Conservation (phyloP, 2,329 filamentous ascomycete species). For the Ophiostoma perfectum region DNA sequence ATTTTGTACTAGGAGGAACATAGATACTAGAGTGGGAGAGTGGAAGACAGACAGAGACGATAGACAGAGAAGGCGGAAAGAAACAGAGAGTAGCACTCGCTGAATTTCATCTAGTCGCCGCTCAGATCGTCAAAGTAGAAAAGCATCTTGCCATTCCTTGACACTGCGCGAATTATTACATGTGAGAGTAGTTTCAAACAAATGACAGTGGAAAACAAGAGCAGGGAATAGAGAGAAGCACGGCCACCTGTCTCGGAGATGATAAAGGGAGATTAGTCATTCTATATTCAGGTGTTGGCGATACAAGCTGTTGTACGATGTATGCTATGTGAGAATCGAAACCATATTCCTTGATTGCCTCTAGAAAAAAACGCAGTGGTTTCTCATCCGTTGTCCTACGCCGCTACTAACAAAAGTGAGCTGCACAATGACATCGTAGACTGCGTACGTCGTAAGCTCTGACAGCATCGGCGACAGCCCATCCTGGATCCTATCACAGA, state of each 20-base stretch:
- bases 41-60: not conserved
- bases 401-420: not conserved
- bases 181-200: constrained; percentile 2
- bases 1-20: not conserved
- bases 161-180: not conserved
- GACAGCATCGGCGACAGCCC: not conserved
- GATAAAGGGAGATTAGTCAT: not conserved
- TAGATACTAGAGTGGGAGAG: not conserved
- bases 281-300: not conserved
- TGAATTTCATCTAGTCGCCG: too few species aligned
- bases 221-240: not conserved
- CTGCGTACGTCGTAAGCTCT: not conserved
- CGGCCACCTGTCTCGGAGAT: not conserved
- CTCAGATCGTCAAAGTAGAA: too few species aligned
- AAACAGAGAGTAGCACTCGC: not conserved
- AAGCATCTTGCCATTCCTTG: not conserved
- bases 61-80: not conserved
- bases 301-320: not conserved
- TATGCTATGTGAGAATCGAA: too few species aligned
- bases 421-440: not conserved
- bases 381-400: not conserved
- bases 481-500: not conserved
- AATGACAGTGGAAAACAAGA: not conserved
- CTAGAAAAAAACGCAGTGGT: too few species aligned
- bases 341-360: not conserved